phyloP scores from a whole-genome alignment of 169 alveolate species.

The Fabrea salina region DNA sequence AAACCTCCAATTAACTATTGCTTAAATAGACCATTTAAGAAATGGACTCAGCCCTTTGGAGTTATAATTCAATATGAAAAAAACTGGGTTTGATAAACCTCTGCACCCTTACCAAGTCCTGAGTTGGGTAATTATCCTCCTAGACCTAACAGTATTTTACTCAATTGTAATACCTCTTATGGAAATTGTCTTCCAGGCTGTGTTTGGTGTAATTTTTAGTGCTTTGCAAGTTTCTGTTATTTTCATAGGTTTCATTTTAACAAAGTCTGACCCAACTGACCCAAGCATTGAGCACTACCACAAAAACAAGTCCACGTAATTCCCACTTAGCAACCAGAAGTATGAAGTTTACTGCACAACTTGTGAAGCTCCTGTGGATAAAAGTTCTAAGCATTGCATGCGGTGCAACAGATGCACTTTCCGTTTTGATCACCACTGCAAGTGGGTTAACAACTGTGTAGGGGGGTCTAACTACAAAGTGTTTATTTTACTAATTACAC shows the following conservation, averaged over 20 bases:
- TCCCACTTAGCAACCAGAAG: background rate
- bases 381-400: conserved; percentile 42
- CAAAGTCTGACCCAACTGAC: conserved; percentile 25
- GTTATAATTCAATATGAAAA: too few species aligned
- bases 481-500: conserved; percentile 20
- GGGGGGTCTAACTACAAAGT: conserved; percentile 39
- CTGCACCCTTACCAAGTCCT: background rate
- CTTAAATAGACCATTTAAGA: too few species aligned
- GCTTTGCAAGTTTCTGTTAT: background rate
- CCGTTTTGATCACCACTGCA: conserved; percentile 58
- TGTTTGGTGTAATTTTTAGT: too few species aligned
- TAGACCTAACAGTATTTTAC: background rate
- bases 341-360: conserved; percentile 8
- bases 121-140: background rate
- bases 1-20: too few species aligned
- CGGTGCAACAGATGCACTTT: conserved; percentile 45
- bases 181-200: too few species aligned
- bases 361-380: conserved; percentile 37
- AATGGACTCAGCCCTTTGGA: too few species aligned
- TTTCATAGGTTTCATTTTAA: background rate
- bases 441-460: conserved; percentile 54
- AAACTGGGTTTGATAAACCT: too few species aligned
- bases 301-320: background rate
- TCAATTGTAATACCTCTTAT: too few species aligned
- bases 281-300: background rate